A percentile compares a stretch with the other conserved stretches of the same genome.
Evolutionary conservation across 2,329 filamentous ascomycete species (phyloP).

Genomic region (Akanthomyces muscarius): DNA sequence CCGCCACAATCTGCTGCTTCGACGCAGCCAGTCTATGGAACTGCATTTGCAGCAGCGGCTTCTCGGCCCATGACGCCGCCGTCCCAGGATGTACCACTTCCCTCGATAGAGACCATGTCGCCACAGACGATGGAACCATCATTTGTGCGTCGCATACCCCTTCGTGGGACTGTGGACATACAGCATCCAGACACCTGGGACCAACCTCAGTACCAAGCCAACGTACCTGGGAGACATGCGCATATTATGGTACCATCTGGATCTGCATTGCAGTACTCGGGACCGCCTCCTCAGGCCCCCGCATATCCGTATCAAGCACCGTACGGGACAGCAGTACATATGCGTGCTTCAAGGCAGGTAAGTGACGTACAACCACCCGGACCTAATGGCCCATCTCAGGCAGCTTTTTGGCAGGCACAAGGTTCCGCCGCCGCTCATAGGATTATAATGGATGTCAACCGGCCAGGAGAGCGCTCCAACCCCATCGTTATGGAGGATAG

Average conservation of each 20-base stretch:
- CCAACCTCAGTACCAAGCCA: not conserved
- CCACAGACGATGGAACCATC: slow-evolving; percentile 33
- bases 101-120: slow-evolving; percentile 43
- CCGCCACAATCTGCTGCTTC: not conserved
- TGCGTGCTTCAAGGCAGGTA: slow-evolving; percentile 1
- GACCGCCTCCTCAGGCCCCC: not conserved
- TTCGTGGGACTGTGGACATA: slow-evolving; percentile 24
- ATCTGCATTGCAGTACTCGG: not conserved
- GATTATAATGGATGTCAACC: slow-evolving; percentile 29
- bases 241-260: not conserved
- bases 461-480: slow-evolving; percentile 30
- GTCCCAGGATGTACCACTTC: slow-evolving; percentile 42
- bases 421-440: slow-evolving; percentile 24
- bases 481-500: slow-evolving; percentile 39
- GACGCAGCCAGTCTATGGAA: not conserved
- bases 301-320: not conserved
- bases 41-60: not conserved
- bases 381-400: not conserved
- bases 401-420: slow-evolving; percentile 14
- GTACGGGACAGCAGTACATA: slow-evolving; percentile 1
- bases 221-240: not conserved
- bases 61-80: slow-evolving; percentile 17
- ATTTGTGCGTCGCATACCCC: slow-evolving; percentile 32
- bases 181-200: slow-evolving; percentile 15
- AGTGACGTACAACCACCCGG: slow-evolving; percentile 9